Conservation (phyloP, 331 rosid species). For the Malus hybrid region DNA sequence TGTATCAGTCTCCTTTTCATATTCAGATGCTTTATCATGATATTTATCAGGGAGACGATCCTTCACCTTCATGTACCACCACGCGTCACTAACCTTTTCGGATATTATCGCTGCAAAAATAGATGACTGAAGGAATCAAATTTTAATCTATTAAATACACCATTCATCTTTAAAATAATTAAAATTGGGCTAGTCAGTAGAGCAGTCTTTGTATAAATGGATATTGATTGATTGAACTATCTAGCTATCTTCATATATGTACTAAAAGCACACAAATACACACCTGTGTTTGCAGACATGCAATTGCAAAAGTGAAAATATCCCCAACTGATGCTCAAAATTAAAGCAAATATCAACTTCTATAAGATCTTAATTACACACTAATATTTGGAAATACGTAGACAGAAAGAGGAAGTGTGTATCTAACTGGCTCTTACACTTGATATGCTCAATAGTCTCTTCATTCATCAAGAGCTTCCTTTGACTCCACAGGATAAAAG, state of each 20-base stretch:
- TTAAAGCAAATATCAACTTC: not conserved
- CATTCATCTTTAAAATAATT: conserved; percentile 6
- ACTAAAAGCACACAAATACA: not conserved
- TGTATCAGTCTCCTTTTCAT: conserved; percentile 94
- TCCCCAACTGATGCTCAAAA: not conserved
- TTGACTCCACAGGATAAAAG: conserved; percentile 69
- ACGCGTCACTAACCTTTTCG: conserved; percentile 91
- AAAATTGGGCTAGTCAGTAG: conserved; percentile 9
- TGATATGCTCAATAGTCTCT: conserved; percentile 76
- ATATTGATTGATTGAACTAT: not conserved
- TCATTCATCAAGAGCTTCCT: conserved; percentile 90
- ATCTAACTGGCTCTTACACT: conserved; percentile 40
- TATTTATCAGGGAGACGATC: conserved; percentile 82
- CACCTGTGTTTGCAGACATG: not conserved
- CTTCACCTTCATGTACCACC: conserved; percentile 97
- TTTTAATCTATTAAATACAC: not conserved
- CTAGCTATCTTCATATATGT: not conserved
- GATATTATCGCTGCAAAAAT: conserved; percentile 67
- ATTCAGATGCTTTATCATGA: conserved; percentile 72
- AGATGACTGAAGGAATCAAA: conserved; percentile 19
- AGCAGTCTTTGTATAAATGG: not conserved
- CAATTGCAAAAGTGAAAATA: not conserved
- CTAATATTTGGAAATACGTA: not conserved
- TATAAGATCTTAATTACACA: not conserved
- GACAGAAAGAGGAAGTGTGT: not conserved